Evolutionary conservation across 2,329 filamentous ascomycete genomes (phyloP).

Genomic region (Epichloe scottii): DNA sequence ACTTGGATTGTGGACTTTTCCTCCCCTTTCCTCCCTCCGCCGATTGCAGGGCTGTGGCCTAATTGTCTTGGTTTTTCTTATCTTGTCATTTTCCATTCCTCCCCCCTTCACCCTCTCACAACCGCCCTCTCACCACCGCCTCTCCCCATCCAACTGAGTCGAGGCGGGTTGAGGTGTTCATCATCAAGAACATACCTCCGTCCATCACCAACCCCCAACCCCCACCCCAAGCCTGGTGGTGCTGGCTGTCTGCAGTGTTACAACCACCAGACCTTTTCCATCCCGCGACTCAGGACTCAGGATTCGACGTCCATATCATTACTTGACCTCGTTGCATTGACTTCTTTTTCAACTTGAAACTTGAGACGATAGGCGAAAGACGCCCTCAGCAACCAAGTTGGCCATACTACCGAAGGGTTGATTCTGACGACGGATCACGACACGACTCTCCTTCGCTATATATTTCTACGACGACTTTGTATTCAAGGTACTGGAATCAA

Average conservation of each 20-base stretch:
- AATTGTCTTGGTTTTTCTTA: background rate
- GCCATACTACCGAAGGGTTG: background rate
- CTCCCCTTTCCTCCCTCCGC: background rate
- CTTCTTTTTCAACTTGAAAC: background rate
- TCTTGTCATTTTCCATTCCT: background rate
- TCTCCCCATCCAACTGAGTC: background rate
- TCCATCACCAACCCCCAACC: background rate
- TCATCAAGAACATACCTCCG: background rate
- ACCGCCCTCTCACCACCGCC: too few species aligned
- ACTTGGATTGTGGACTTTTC: conserved; percentile 6
- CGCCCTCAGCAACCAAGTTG: background rate
- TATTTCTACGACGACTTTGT: background rate
- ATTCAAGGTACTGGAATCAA: background rate
- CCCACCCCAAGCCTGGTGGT: background rate
- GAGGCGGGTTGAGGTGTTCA: background rate
- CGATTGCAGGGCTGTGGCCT: conserved; percentile 1
- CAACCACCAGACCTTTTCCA: background rate
- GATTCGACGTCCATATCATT: background rate
- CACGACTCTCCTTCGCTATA: background rate
- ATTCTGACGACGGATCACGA: background rate
- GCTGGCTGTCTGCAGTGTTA: background rate
- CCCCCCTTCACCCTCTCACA: background rate
- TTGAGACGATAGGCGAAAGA: background rate
- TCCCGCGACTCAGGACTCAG: background rate
- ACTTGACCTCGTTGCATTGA: background rate